Evolutionary conservation across 73 alveolate genomes (phyloP), one percentile per base, ranked within the genome.

Genomic region (Paramecium pentaurelia): DNA sequence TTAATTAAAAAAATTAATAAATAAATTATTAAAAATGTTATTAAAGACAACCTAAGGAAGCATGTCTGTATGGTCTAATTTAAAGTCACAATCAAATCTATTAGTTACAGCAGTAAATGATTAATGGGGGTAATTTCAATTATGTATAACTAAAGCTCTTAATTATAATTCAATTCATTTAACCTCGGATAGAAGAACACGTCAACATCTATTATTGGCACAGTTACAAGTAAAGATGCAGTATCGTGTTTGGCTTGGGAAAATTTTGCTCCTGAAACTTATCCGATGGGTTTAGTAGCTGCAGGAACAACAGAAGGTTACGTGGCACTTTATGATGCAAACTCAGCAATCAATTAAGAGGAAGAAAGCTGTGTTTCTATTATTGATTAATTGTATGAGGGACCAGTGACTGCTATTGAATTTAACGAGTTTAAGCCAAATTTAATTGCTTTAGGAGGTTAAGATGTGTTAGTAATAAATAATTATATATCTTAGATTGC

Each of bases 401-500:
- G 88, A 18, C 94, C 95, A 0, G 98, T 97, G 68, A 77, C 84
- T 70, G 68, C 98, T 25, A 86, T 97, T 22, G 96, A 96, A 86
- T 96, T 96, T 95, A 96, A 96, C 90, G 97, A 97, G 14, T 94
- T 93, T 71, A 97, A 95, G 77, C 96, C 95, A 71, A 97, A 97
- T 73, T 93, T 97, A 42, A 75, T 97, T 8, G 99, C 99, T 11
- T 37, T 92, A 18, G 99, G 98, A 34, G 99, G 98, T 9, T 27
- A 93, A 42, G 98, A 96, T 49, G 98, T 96, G 20, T 89, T 97
- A 27, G 96, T 97, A 75, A 37, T 9, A 12, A 16, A 73, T 36
- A 6, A 16, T 0, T n/a, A 14, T 73, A 73, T 14, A 27, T 12
- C n/a, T 28, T 64, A 73, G 87, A 73, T 73, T 44, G 92, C 93